phyloP scores from a whole-genome alignment of 305 asterid genomes.

The Fraxinus velutina region DNA sequence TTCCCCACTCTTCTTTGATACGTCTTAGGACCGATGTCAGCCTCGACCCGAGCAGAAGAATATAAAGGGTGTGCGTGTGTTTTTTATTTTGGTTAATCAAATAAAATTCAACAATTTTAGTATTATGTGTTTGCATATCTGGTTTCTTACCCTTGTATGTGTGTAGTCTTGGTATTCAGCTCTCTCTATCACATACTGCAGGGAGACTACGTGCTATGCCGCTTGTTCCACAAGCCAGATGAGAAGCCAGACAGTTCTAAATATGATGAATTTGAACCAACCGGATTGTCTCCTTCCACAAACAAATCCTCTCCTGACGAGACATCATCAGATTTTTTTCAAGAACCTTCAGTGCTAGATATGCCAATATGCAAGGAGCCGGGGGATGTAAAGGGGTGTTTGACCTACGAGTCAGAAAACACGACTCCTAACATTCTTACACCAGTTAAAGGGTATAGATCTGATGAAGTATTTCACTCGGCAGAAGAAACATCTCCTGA shows the following conservation, averaged over 20 bases:
- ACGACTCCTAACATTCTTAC: constrained; percentile 27
- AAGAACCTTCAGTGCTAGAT: constrained; percentile 39
- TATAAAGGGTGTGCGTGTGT: neutral
- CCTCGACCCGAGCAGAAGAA: neutral
- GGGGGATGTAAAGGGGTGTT: constrained; percentile 34
- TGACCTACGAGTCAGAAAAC: constrained; percentile 31
- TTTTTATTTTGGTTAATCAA: neutral
- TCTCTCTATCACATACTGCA: constrained; percentile 26
- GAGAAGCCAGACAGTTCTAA: constrained; percentile 42
- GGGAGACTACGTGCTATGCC: constrained; percentile 74
- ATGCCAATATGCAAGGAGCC: constrained; percentile 33
- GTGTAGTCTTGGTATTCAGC: neutral
- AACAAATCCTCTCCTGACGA: constrained; percentile 60
- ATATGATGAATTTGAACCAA: constrained; percentile 40
- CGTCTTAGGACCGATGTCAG: neutral
- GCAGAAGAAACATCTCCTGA: constrained; percentile 37
- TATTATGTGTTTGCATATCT: neutral
- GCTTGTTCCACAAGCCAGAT: constrained; percentile 59
- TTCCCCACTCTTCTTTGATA: neutral
- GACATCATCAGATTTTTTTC: constrained; percentile 41
- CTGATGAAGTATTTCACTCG: constrained; percentile 38
- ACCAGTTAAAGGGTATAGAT: constrained; percentile 38
- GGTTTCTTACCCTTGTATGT: constrained; percentile 13
- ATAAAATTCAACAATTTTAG: neutral
- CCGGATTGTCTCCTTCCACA: constrained; percentile 40